Conservation (phyloP, 441 rosid species). For the Mallotus repandus region DNA sequence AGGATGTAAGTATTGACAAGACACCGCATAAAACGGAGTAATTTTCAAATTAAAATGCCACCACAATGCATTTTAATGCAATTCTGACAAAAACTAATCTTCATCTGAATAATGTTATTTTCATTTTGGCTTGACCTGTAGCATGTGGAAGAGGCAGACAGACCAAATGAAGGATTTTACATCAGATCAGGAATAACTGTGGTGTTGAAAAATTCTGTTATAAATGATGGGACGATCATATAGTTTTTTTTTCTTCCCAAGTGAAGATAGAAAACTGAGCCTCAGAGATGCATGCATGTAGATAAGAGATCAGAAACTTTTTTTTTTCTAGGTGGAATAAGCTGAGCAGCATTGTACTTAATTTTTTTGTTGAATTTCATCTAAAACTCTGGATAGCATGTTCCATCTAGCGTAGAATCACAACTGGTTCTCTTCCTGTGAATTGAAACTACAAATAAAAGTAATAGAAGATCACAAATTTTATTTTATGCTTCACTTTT, state of each 20-base stretch:
- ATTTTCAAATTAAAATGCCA: too few species aligned
- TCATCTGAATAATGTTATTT: not conserved
- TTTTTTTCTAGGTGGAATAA: constrained; percentile 1
- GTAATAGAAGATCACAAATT: not conserved
- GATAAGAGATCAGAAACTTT: not conserved
- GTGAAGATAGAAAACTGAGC: not conserved
- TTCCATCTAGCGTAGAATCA: not conserved
- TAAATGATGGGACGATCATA: constrained; percentile 52
- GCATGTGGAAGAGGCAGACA: constrained; percentile 60
- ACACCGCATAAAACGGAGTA: too few species aligned
- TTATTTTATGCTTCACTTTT: not conserved
- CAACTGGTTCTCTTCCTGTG: constrained; percentile 39
- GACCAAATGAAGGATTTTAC: constrained; percentile 59
- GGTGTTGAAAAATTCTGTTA: constrained; percentile 43
- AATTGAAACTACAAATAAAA: constrained; percentile 29
- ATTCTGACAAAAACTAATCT: too few species aligned
- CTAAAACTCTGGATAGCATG: not conserved
- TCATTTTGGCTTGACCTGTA: constrained; percentile 23
- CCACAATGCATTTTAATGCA: too few species aligned
- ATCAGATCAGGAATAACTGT: constrained; percentile 68
- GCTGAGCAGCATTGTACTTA: not conserved
- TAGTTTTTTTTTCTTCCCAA: constrained; percentile 9
- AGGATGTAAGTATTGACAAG: constrained; percentile 46
- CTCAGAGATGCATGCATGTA: constrained; percentile 7
- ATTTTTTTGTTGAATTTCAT: not conserved